These are phyloP conservation scores for Boletus reticulatus DNA, from an alignment of 768 basidiomycete genomes.

Conservation along the genomic window DNA sequence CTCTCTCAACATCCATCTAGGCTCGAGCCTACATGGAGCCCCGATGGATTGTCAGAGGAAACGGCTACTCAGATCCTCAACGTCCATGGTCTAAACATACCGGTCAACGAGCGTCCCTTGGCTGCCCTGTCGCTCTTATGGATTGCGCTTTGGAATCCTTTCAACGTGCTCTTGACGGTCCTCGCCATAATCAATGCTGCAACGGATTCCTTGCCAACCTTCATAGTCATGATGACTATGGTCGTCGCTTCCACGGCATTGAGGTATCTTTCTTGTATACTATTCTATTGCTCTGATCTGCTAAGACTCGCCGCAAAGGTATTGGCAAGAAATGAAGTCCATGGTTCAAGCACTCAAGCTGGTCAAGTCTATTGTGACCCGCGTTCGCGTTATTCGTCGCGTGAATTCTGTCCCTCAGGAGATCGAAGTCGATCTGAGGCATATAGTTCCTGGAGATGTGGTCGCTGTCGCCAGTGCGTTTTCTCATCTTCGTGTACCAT, in stretches of 20 bases:
- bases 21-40: slow-evolving; percentile 26
- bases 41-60: slow-evolving; percentile 24
- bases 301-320: slow-evolving; percentile 11
- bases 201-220: slow-evolving; percentile 32
- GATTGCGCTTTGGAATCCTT: slow-evolving; percentile 35
- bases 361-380: slow-evolving; percentile 33
- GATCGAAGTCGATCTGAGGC: slow-evolving; percentile 29
- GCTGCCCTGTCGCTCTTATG: slow-evolving; percentile 29
- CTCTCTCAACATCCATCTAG: slow-evolving; percentile 10
- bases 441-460: slow-evolving; percentile 34
- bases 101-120: slow-evolving; percentile 32
- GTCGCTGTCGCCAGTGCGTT: slow-evolving; percentile 29
- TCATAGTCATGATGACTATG: slow-evolving; percentile 35
- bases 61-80: slow-evolving; percentile 15
- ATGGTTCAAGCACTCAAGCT: slow-evolving; percentile 34
- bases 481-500: background rate
- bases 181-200: slow-evolving; percentile 34
- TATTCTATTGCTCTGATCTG: background rate
- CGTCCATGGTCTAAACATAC: slow-evolving; percentile 26
- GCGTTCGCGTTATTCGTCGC: slow-evolving; percentile 31
- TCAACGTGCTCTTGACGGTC: slow-evolving; percentile 32
- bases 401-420: slow-evolving; percentile 20
- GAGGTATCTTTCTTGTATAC: slow-evolving; percentile 16
- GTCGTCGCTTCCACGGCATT: slow-evolving; percentile 34
- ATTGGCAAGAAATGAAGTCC: slow-evolving; percentile 35